phyloP scores from a whole-genome alignment of 2,329 filamentous ascomycete species.

The Ascocoryne sarcoides region DNA sequence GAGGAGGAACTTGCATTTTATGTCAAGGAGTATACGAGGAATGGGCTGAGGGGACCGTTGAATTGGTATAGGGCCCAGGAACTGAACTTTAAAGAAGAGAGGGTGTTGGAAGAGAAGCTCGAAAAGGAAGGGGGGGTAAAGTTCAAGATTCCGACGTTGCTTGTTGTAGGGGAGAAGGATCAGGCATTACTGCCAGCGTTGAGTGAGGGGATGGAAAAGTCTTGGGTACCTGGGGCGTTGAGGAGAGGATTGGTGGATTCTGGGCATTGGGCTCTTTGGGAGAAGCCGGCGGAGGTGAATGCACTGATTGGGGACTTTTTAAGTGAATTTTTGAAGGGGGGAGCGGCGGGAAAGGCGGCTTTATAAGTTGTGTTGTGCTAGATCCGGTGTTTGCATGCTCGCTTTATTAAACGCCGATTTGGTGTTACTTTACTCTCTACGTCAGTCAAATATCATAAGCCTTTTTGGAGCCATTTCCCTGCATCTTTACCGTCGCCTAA shows the following conservation, averaged over 20 bases:
- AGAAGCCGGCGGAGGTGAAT: conserved; percentile 66
- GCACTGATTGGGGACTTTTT: conserved; percentile 36
- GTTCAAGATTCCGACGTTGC: conserved; percentile 58
- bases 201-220: conserved; percentile 60
- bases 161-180: conserved; percentile 66
- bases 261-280: conserved; percentile 75
- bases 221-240: conserved; percentile 44
- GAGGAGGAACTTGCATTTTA: conserved; percentile 72
- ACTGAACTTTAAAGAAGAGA: conserved; percentile 71
- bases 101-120: conserved; percentile 48
- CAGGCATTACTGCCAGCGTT: conserved; percentile 62
- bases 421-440: too few relatives aligned
- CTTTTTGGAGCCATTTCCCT: too few relatives aligned
- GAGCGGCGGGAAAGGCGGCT: not conserved
- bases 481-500: too few relatives aligned
- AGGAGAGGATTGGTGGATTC: conserved; percentile 58
- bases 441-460: too few relatives aligned
- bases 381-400: too few relatives aligned
- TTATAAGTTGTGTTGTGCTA: too few relatives aligned
- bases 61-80: conserved; percentile 80
- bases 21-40: conserved; percentile 57
- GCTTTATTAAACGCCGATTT: too few relatives aligned
- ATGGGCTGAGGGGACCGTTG: conserved; percentile 68
- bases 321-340: too few relatives aligned
- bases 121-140: conserved; percentile 33